Conservation (phyloP, 2,329 filamentous ascomycete species). For the Sclerotinia glacialis region DNA sequence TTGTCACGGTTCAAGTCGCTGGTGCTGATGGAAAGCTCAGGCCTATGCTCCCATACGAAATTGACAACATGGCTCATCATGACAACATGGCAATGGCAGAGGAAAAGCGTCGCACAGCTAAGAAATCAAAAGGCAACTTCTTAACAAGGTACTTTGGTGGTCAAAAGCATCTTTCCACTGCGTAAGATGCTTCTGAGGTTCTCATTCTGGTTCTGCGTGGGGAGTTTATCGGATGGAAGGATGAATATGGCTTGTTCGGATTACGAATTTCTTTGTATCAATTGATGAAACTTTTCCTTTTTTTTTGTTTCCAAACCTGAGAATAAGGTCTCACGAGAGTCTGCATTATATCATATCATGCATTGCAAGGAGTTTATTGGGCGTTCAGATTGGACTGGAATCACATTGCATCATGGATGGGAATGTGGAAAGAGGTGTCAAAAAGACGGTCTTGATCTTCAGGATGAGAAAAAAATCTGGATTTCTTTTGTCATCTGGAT, state of each 20-base stretch:
- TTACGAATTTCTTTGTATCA: conserved; percentile 22
- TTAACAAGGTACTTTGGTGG: conserved; percentile 34
- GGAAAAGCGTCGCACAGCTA: conserved; percentile 28
- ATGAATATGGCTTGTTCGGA: conserved; percentile 6
- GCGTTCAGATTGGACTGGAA: conserved; percentile 13
- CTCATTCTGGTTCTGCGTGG: neutral
- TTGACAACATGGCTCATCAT: conserved; percentile 26
- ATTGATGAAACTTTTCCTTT: conserved; percentile 5
- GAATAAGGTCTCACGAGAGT: neutral
- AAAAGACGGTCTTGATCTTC: conserved; percentile 9
- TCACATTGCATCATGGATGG: conserved; percentile 11
- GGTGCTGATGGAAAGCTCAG: conserved; percentile 26
- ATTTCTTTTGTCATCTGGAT: conserved; percentile 15
- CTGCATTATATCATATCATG: conserved; percentile 8
- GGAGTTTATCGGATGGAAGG: neutral
- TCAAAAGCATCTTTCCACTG: conserved; percentile 15
- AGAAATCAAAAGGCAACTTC: conserved; percentile 35
- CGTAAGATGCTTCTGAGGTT: neutral
- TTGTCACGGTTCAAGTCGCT: conserved; percentile 34
- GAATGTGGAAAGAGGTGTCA: conserved; percentile 10
- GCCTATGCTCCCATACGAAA: conserved; percentile 37
- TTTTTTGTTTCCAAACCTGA: neutral
- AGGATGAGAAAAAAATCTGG: conserved; percentile 18
- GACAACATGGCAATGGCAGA: conserved; percentile 27
- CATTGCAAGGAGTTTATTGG: conserved; percentile 21